Conservation (phyloP, 1,284 basidiomycete species). For the Cystobasidium slooffiae region DNA sequence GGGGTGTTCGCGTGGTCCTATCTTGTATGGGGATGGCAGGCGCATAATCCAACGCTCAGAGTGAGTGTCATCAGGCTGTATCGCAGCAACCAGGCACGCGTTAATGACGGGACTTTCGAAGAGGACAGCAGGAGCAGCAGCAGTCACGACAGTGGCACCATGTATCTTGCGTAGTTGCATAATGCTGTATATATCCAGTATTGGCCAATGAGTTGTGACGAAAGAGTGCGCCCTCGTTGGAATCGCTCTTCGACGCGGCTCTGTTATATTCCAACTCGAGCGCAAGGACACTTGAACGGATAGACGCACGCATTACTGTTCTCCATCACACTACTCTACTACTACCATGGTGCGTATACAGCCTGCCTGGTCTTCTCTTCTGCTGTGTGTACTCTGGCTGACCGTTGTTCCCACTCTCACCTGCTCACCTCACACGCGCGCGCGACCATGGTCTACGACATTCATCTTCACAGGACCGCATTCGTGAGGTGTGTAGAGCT, state of each 20-base stretch:
- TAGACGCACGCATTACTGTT: neutral
- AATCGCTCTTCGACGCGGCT: conserved; percentile 6
- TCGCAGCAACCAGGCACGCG: too few species aligned
- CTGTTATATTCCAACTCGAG: neutral
- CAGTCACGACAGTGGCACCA: too few species aligned
- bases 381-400: neutral
- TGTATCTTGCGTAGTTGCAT: too few species aligned
- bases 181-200: too few species aligned
- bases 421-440: conserved; percentile 1
- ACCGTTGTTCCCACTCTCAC: neutral
- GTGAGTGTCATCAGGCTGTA: too few species aligned
- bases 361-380: neutral
- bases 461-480: conserved; percentile 27
- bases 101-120: too few species aligned
- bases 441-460: neutral
- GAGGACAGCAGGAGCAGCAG: too few species aligned
- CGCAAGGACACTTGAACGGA: neutral
- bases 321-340: neutral
- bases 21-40: too few species aligned
- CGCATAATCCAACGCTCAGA: too few species aligned
- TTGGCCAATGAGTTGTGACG: neutral
- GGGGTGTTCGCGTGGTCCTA: too few species aligned
- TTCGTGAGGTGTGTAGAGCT: conserved; percentile 35
- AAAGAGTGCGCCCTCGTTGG: neutral
- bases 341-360: neutral